Base-by-base conservation (phyloP, 140 eudicot species). In the Stevia rebaudiana region DNA sequence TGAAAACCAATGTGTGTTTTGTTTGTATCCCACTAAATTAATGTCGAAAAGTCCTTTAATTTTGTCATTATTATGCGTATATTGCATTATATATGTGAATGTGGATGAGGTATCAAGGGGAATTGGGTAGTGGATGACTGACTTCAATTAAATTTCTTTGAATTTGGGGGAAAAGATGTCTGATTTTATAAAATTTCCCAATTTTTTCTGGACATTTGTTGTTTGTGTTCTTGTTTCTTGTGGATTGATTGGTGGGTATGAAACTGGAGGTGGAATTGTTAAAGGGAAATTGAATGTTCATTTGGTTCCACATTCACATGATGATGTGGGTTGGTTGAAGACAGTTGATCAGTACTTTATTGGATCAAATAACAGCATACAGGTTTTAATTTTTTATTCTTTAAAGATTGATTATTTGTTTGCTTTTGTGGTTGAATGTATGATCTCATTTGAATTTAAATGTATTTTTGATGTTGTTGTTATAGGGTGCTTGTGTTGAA, bases 281-380 rank as follows among this genome's bases (percentile, higher is more conserved):
- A 82, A 82, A 2, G 90, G 90, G 43, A 90, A 90, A 55, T 69
- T 90, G 78, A 90, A 90, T 72, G 95, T 90, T 64, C 97, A 90
- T 70, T 82, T 90, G 85, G 96, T 84, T 74, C 84, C 95, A 51
- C 98, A 90, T 78, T 82, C 98, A 16, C 98, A 90, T 77, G 98
- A 87, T 82, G 98, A 90, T 79, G 96, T 90, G 47, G 98, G 98
- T 35, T 90, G 98, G 98, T 82, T 87, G 75, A 90, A 90, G 89
- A 87, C 91, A 5, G 63, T 90, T 79, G 98, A 87, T 87, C 95
- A 90, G 85, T 90, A 90, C 80, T 90, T 82, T 80, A 75, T 90
- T 82, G 97, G 97, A 57, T 82, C 97, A 10, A 90, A 90, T 55
- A 80, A 72, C 68, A 75, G 79, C 40, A 87, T 90, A 68, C 97